Evolutionary conservation across 2,329 filamentous ascomycete species (phyloP), one percentile per base, ranked within the genome.

Genomic region (Scedosporium dehoogii): DNA sequence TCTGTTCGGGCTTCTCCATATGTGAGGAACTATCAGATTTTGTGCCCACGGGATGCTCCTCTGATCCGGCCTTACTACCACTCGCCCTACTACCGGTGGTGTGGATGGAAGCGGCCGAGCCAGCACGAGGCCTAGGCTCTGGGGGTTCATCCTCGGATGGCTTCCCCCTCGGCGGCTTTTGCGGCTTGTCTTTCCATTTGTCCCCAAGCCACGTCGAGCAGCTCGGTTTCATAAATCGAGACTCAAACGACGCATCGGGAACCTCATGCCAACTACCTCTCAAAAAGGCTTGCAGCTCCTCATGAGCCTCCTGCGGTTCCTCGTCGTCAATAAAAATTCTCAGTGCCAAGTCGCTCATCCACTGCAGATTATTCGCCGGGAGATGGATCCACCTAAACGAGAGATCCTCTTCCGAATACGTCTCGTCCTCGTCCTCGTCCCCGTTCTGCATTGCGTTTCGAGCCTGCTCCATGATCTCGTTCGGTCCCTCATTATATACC

Each of bases 331-430:
- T 27, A 7, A 23, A 44, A 29, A 60, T 48, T 6, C 58, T 38
- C 4, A 23, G 23, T 2, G 23, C 44, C 14, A 60, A 29, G 23
- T 48, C 58, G 12, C 51, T 60, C 23, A 60, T 18, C n/a, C 58
- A 27, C 42, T 60, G 58, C 7, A 60, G 12, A 29, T 60, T 46
- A 29, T 60, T 60, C 18, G 58, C 58, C 16, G 58, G 58, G 6
- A 60, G 58, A 51, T 60, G 58, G 21, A 60, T 60, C 58, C 58
- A 60, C 41, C 41, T 25, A 9, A 60, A 44, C 12, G 51, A 23
- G 6, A 55, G 21, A 12, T 55, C 51, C 18, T 23, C 21, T 14
- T 55, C 51, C 1, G 12, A 18, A 23, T 55, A 55, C 51, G 51
- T 55, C 51, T 55, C 21, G 23, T 23, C 51, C 51, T 18, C 33